phyloP scores from a whole-genome alignment of 2,329 filamentous ascomycete genomes.

The Aspergillus neoniger region DNA sequence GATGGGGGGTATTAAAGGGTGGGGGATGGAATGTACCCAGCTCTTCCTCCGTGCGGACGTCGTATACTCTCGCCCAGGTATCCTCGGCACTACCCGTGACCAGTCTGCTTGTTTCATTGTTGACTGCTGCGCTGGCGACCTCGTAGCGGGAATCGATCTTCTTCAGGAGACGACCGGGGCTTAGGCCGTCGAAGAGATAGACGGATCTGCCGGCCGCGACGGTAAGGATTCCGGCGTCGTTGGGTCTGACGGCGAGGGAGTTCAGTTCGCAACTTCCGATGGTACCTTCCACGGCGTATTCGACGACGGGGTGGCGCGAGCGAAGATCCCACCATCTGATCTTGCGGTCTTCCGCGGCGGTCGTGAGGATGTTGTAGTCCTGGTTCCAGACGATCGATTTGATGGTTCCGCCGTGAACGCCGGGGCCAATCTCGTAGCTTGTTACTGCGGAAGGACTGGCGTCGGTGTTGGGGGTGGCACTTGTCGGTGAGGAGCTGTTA shows the following conservation, averaged over 20 bases:
- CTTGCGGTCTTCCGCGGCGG: slow-evolving; percentile 85
- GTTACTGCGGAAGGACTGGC: slow-evolving; percentile 58
- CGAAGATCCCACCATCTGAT: slow-evolving; percentile 94
- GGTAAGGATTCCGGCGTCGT: slow-evolving; percentile 72
- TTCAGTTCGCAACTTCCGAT: slow-evolving; percentile 93
- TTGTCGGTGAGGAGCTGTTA: slow-evolving; percentile 42
- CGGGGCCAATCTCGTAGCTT: slow-evolving; percentile 83
- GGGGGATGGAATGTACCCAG: slow-evolving; percentile 55
- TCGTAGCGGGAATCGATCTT: slow-evolving; percentile 77
- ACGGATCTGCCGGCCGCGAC: slow-evolving; percentile 93
- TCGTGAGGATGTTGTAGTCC: slow-evolving; percentile 85
- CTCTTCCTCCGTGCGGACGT: slow-evolving; percentile 80
- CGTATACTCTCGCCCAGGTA: slow-evolving; percentile 95
- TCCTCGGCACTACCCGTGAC: slow-evolving; percentile 89
- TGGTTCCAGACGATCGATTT: slow-evolving; percentile 95
- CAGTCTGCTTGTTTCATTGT: slow-evolving; percentile 76
- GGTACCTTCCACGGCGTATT: slow-evolving; percentile 76
- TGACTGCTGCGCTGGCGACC: slow-evolving; percentile 85
- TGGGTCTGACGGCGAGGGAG: slow-evolving; percentile 60
- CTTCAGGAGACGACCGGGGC: slow-evolving; percentile 73
- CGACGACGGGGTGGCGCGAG: slow-evolving; percentile 70
- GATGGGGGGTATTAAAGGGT: background rate
- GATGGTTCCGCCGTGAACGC: slow-evolving; percentile 82
- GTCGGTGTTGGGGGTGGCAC: slow-evolving; percentile 37
- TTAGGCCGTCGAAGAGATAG: slow-evolving; percentile 82